Evolutionary conservation across 2,329 filamentous ascomycete species (phyloP), one percentile per base, ranked within the genome.

Genomic region (Colletotrichum acutatum): DNA sequence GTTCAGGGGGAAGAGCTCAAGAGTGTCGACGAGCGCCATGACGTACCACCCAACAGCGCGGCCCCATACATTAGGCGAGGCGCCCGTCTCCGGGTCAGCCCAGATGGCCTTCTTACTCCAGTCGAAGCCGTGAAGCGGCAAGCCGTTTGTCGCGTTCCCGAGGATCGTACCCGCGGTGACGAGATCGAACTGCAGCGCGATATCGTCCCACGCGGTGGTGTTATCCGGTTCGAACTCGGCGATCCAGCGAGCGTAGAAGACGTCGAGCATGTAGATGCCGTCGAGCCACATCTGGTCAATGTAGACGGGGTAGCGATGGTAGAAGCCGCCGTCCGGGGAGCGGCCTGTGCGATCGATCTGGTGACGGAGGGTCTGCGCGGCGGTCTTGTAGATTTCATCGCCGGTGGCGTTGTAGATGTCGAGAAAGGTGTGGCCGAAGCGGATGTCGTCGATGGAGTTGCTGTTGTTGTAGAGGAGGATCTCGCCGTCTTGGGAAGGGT

Each of bases 121-220:
- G 69, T 90, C 88, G 74, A 88, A 90, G 22, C 87, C 87, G 71
- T 90, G 88, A 1, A 86, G 83, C 0, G 88, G 78, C 0, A 89
- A 80, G 0, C 84, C 83, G 0, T 82, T 83, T 16, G 78, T 79
- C 16, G 77, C 67, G 66, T 85, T 79, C 9, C 80, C 72, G 0
- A 71, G 82, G 84, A 69, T 86, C 83, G 56, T 78, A 74, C 73
- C 84, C 82, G 46, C 72, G 26, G 72, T 70, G 61, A 89, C 80
- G 6, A 85, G 79, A 32, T 84, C 80, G 53, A 86, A 81, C 75
- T 88, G 86, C 8, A 79, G 76, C 7, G 82, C 77, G 22, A 85
- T 80, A 59, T 87, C 84, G 69, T 85, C 79, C 81, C 85, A 86
- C 0, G 84, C 84, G 1, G 79, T 78, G 37, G 73, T 60, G 67